A percentile compares a stretch with the other conserved stretches of the same genome.
These are phyloP conservation scores for Nectriaceae sp. DNA, from an alignment of 2,329 filamentous ascomycete genomes.

Conservation along the genomic window DNA sequence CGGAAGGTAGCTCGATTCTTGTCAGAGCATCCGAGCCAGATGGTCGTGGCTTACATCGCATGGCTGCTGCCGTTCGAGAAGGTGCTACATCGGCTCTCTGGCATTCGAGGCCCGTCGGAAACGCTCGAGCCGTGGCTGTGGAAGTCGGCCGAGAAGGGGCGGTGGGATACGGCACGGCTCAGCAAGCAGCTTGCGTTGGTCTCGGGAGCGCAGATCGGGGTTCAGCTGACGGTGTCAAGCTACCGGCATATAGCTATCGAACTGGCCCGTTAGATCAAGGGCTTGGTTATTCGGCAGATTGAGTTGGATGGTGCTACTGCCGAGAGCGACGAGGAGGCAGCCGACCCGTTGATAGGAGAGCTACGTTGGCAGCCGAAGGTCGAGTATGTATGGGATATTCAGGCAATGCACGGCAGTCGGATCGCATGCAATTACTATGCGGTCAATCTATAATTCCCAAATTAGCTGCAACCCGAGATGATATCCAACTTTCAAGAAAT, in stretches of 20 bases:
- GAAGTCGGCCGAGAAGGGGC: too few species aligned
- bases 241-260: constrained; percentile 7
- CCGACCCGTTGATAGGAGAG: constrained; percentile 9
- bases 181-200: constrained; percentile 3
- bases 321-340: constrained; percentile 3
- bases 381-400: constrained; percentile 12
- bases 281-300: constrained; percentile 3
- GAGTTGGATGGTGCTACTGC: not conserved
- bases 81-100: too few species aligned
- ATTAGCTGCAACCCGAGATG: too few species aligned
- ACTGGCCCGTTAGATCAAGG: not conserved
- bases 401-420: constrained; percentile 7
- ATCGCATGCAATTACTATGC: constrained; percentile 8
- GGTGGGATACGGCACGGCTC: too few species aligned
- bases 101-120: too few species aligned
- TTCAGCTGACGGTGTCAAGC: constrained; percentile 4
- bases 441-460: too few species aligned
- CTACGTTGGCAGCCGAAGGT: constrained; percentile 1
- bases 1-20: constrained; percentile 12
- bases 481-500: too few species aligned
- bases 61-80: too few species aligned
- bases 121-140: too few species aligned
- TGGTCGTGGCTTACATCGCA: constrained; percentile 14
- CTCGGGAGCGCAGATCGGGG: not conserved
- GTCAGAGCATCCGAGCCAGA: constrained; percentile 1